Base-by-base conservation (phyloP, 495 filamentous ascomycete genomes). In the Tuber umbilicatum region DNA sequence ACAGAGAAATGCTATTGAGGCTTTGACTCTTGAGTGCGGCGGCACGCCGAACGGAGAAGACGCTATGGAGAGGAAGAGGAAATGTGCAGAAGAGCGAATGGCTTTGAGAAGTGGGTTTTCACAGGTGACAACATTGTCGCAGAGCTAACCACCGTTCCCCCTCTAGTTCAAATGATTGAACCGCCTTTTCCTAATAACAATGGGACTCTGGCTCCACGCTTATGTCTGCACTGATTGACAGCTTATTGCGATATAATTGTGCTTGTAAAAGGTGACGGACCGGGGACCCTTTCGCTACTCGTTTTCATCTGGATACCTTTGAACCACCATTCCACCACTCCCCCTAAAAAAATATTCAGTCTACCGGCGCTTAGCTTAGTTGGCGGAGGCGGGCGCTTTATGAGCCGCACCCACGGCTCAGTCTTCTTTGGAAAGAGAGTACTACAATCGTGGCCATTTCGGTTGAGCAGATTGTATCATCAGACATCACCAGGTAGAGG, bases 11-110 rank as follows among this genome's bases (percentile, higher is more conserved):
- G 88, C 88, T n/a, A 90, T 93, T 71, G 89, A 93, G 60, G 89
- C 89, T 39, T 85, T 94, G 64, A 83, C 86, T 35, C 89, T 88
- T 67, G 86, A 86, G 70, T 89, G 90, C 27, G 94, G 93, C 42
- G 89, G 91, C 73, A 86, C 88, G 55, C 79, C 87, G 47, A 85
- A 50, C 23, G 93, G 94, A 64, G 89, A 92, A 71, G 94, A 97
- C 75, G 86, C 89, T 68, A 93, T 97, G 80, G 85, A 86, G 71
- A 90, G 89, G 71, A 93, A 97, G 80, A 87, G 94, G 31, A 87
- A 88, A 75, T 86, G 95, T 78, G 94, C 95, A 7, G 89, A 91
- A 83, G 94, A 94, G 81, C 86, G 95, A 78, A 96, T 39, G 2
- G 5, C 5, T 39, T 39, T 39, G 38, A 39, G 38, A 39, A n/a